These are phyloP conservation scores for Hysterangium stoloniferum DNA, from an alignment of 768 basidiomycete species.

Conservation along the genomic window DNA sequence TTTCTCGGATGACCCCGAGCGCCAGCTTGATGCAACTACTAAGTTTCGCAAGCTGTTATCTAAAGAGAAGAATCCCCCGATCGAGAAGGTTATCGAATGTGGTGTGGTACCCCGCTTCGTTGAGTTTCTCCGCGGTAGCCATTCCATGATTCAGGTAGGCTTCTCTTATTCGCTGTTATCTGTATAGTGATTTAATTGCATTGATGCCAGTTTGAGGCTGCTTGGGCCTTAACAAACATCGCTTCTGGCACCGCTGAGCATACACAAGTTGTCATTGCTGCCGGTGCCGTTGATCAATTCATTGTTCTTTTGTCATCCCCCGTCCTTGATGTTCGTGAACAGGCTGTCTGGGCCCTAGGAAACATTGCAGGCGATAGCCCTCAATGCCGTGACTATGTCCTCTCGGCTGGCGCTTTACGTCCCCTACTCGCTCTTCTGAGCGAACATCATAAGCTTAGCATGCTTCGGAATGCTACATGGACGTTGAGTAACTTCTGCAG, in stretches of 20 bases:
- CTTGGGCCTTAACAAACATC: conserved; percentile 97
- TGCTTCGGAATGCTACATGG: conserved; percentile 99
- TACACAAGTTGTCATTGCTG: conserved; percentile 94
- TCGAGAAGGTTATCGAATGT: conserved; percentile 96
- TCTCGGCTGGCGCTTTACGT: conserved; percentile 86
- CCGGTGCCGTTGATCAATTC: conserved; percentile 93
- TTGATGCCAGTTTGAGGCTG: conserved; percentile 76
- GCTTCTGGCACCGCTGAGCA: conserved; percentile 98
- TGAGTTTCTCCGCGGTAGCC: conserved; percentile 76
- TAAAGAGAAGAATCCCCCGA: conserved; percentile 99
- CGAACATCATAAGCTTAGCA: conserved; percentile 97
- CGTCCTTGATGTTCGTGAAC: conserved; percentile 95
- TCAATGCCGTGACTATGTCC: conserved; percentile 92
- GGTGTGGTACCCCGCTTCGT: conserved; percentile 97
- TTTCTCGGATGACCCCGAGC: conserved; percentile 85
- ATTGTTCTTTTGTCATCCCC: conserved; percentile 93
- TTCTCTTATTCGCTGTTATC: neutral
- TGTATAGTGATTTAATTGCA: neutral
- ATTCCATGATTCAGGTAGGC: conserved; percentile 77
- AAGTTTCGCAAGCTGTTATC: conserved; percentile 98
- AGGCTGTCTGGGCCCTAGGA: conserved; percentile 98
- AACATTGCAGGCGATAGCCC: conserved; percentile 99
- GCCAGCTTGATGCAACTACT: conserved; percentile 93
- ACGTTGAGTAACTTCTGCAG: conserved; percentile 99
- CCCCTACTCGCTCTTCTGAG: conserved; percentile 85